Conservation (phyloP, 2,329 filamentous ascomycete genomes). For the Sphaerulina populicola region DNA sequence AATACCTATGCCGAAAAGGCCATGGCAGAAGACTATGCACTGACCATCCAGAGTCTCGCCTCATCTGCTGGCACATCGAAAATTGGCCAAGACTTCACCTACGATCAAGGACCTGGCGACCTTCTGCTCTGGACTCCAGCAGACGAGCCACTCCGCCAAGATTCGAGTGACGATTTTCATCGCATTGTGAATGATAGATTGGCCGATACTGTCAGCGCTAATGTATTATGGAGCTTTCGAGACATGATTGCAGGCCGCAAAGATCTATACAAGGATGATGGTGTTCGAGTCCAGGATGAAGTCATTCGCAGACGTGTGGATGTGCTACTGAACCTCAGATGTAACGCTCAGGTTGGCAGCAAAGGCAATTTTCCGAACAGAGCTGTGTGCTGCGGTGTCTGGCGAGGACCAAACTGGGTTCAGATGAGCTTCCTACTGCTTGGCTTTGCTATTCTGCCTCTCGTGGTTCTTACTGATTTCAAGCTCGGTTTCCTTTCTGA, state of each 20-base stretch:
- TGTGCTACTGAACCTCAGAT: slow-evolving; percentile 48
- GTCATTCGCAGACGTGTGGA: slow-evolving; percentile 46
- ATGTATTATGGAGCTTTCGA: slow-evolving; percentile 46
- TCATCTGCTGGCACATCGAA: slow-evolving; percentile 8
- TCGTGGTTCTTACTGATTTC: slow-evolving; percentile 13
- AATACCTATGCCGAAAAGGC: slow-evolving; percentile 48
- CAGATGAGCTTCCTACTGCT: slow-evolving; percentile 33
- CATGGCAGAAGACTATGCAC: slow-evolving; percentile 41
- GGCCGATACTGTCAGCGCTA: slow-evolving; percentile 33
- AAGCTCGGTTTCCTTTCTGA: slow-evolving; percentile 10
- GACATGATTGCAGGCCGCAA: slow-evolving; percentile 40
- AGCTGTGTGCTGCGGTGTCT: slow-evolving; percentile 47
- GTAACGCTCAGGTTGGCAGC: slow-evolving; percentile 42
- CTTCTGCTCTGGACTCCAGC: slow-evolving; percentile 42
- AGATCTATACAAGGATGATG: slow-evolving; percentile 35
- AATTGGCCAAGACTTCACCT: slow-evolving; percentile 16
- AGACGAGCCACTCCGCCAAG: slow-evolving; percentile 38
- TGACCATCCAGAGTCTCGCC: slow-evolving; percentile 41
- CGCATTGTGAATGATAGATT: slow-evolving; percentile 47
- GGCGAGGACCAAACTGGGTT: slow-evolving; percentile 34
- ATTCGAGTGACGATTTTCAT: slow-evolving; percentile 21
- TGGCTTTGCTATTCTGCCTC: slow-evolving; percentile 28
- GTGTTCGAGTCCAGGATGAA: slow-evolving; percentile 41
- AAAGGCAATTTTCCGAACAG: slow-evolving; percentile 39
- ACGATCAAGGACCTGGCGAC: slow-evolving; percentile 23